Evolutionary conservation across 2,329 filamentous ascomycete genomes (phyloP).

Genomic region (Fusarium globosum): DNA sequence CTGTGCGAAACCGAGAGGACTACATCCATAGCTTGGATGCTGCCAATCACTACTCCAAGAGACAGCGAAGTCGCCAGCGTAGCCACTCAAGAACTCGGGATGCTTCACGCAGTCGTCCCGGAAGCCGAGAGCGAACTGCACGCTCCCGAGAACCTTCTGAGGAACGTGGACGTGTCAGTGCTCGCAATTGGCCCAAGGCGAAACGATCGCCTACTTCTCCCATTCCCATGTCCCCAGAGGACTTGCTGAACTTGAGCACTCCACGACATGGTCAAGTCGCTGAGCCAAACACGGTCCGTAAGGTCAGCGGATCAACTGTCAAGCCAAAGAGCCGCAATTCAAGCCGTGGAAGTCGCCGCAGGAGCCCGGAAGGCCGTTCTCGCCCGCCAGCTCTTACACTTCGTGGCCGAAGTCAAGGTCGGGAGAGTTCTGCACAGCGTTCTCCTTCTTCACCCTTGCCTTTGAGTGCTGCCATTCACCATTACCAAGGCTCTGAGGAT

Average conservation of each 20-base stretch:
- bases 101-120: conserved; percentile 58
- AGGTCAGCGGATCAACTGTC: conserved; percentile 50
- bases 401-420: conserved; percentile 72
- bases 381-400: conserved; percentile 58
- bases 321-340: conserved; percentile 59
- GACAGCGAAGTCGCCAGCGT: conserved; percentile 65
- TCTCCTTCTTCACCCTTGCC: conserved; percentile 87
- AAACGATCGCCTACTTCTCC: conserved; percentile 94
- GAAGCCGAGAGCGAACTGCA: conserved; percentile 61
- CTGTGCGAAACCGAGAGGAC: conserved; percentile 75
- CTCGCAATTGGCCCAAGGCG: conserved; percentile 75
- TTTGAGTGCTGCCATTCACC: conserved; percentile 65
- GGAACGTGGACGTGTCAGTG: conserved; percentile 74
- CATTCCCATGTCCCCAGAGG: conserved; percentile 93
- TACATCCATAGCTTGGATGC: conserved; percentile 89
- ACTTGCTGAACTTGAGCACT: conserved; percentile 73
- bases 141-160: conserved; percentile 72
- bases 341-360: conserved; percentile 60
- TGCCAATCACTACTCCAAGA: conserved; percentile 71
- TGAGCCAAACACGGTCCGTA: conserved; percentile 60
- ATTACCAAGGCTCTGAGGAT: conserved; percentile 66
- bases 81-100: conserved; percentile 60
- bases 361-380: conserved; percentile 59
- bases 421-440: conserved; percentile 67
- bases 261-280: conserved; percentile 50